These are phyloP conservation scores for Rhododendron kiyosumense DNA, from an alignment of 148 eudicot genomes.

Conservation along the genomic window DNA sequence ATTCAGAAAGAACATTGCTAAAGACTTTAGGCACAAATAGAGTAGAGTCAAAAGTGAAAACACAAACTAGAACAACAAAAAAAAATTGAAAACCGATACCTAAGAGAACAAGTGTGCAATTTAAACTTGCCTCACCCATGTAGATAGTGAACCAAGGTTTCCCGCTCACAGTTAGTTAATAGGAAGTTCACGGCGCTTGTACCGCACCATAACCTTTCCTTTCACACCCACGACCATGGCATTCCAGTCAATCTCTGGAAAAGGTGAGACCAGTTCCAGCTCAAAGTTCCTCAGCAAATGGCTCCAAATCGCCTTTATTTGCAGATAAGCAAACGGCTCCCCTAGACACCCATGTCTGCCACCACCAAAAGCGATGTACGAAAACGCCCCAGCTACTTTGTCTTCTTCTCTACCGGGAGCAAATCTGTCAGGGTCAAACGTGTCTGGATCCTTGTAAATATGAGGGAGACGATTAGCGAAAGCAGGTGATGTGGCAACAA, in stretches of 20 bases:
- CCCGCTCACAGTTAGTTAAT: slow-evolving; percentile 11
- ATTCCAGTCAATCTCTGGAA: slow-evolving; percentile 97
- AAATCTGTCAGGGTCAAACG: slow-evolving; percentile 81
- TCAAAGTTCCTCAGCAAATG: slow-evolving; percentile 89
- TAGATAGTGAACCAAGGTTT: neutral
- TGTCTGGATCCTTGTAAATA: slow-evolving; percentile 68
- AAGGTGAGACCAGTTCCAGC: slow-evolving; percentile 82
- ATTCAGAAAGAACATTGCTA: neutral
- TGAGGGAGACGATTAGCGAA: slow-evolving; percentile 89
- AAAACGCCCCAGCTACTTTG: slow-evolving; percentile 78
- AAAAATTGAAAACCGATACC: neutral
- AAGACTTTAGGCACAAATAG: neutral
- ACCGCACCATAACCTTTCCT: slow-evolving; percentile 69
- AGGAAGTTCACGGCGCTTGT: slow-evolving; percentile 54
- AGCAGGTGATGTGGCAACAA: slow-evolving; percentile 95
- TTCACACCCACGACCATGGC: slow-evolving; percentile 78
- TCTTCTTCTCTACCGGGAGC: slow-evolving; percentile 85
- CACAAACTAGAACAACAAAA: neutral
- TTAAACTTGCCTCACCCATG: slow-evolving; percentile 2
- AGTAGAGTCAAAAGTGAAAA: neutral
- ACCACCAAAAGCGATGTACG: slow-evolving; percentile 85
- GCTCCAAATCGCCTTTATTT: slow-evolving; percentile 94
- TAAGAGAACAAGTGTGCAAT: neutral
- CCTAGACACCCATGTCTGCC: slow-evolving; percentile 95
- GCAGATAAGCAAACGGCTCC: slow-evolving; percentile 93